A percentile compares a stretch with the other conserved stretches of the same genome.
These are phyloP conservation scores for Umbelopsis sp. DNA, from an alignment of 192 early-diverging fungal species.

Conservation along the genomic window DNA sequence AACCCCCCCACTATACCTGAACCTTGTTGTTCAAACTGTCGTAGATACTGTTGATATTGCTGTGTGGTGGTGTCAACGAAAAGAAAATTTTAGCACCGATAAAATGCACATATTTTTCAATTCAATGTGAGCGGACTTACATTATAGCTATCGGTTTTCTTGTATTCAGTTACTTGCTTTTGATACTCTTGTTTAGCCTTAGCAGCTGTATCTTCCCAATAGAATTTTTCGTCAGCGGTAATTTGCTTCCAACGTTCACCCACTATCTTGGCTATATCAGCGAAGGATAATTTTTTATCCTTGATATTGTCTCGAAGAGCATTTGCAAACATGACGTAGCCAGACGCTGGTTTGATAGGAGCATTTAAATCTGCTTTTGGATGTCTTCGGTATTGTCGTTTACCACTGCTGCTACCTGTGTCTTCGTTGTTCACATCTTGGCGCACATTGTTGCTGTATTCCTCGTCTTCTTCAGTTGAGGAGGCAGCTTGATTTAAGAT, in stretches of 20 bases:
- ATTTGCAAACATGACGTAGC: constrained; percentile 44
- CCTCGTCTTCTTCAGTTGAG: constrained; percentile 2
- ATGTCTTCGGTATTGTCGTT: constrained; percentile 40
- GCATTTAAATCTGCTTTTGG: constrained; percentile 43
- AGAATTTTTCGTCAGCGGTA: constrained; percentile 23
- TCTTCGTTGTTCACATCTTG: not conserved
- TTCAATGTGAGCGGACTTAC: not conserved
- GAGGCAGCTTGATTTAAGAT: not conserved
- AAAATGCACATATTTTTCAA: too few species aligned
- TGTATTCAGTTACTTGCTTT: constrained; percentile 8
- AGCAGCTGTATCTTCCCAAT: constrained; percentile 28
- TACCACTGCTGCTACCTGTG: not conserved
- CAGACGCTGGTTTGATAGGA: constrained; percentile 39
- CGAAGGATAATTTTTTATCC: constrained; percentile 30
- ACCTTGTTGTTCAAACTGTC: constrained; percentile 13
- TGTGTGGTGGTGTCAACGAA: not conserved
- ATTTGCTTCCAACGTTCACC: constrained; percentile 43
- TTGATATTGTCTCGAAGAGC: constrained; percentile 36
- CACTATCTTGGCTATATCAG: constrained; percentile 40
- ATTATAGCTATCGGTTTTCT: not conserved
- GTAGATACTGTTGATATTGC: constrained; percentile 3
- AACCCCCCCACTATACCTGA: not conserved
- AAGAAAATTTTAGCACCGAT: not conserved
- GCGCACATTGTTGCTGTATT: not conserved
- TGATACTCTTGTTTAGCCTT: constrained; percentile 34